phyloP scores from a whole-genome alignment of 768 basidiomycete genomes.

The Clavaria fumosa region DNA sequence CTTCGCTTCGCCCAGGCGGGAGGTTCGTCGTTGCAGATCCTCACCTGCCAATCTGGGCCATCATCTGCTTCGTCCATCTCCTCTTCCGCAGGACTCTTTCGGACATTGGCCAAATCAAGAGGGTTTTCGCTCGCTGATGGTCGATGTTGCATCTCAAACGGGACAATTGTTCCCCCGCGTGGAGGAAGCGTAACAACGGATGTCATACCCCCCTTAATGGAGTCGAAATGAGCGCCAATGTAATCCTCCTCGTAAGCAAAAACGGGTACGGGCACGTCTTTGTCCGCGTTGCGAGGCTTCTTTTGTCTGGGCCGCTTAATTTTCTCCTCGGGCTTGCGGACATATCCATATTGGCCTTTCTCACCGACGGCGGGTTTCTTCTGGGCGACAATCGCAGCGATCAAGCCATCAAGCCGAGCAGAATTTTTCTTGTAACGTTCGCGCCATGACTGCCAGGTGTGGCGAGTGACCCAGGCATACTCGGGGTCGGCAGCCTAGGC shows the following conservation, averaged over 20 bases:
- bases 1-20: conserved; percentile 59
- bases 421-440: conserved; percentile 81
- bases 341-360: conserved; percentile 73
- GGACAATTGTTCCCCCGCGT: not conserved
- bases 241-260: conserved; percentile 14
- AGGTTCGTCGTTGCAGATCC: conserved; percentile 43
- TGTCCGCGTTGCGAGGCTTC: conserved; percentile 20
- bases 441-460: conserved; percentile 86
- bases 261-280: too few species aligned
- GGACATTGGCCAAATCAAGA: conserved; percentile 19
- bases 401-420: conserved; percentile 44
- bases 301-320: conserved; percentile 40
- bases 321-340: conserved; percentile 60
- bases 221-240: conserved; percentile 11
- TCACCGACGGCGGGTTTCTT: conserved; percentile 55
- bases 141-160: conserved; percentile 3
- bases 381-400: conserved; percentile 50
- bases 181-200: conserved; percentile 1
- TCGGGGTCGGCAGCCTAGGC: conserved; percentile 49
- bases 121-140: conserved; percentile 13
- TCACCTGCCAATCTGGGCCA: conserved; percentile 51
- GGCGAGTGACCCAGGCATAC: conserved; percentile 64
- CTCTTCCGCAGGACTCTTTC: conserved; percentile 40
- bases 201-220: conserved; percentile 9
- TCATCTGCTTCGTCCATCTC: conserved; percentile 49